Base-by-base conservation (phyloP, 2,329 filamentous ascomycete species). In the Neonectria sp. region DNA sequence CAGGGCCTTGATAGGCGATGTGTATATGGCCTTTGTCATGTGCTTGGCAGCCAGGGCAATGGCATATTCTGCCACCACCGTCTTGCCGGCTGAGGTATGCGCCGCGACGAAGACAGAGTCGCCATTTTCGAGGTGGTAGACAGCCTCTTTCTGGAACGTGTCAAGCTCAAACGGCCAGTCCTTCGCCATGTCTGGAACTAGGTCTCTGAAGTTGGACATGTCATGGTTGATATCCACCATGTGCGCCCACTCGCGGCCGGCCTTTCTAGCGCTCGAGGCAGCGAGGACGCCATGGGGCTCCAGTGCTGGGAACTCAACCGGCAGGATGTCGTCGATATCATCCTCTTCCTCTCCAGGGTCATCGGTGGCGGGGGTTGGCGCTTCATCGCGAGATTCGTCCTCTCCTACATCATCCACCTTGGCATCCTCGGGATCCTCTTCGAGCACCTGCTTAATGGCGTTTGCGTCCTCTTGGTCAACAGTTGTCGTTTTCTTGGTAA, bases 21-120 rank as follows among this genome's bases (percentile, higher is more conserved):
- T 99, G 80, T 99, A 99, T 71, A 99, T 99, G 25, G 96, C 95
- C 80, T 99, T 99, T 9, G 96, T 99, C 95, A 98, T 98, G 79
- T 99, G 96, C 78, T 95, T 97, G n/a, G 94, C 92, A 33, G 96
- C 96, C 65, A 99, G 85, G 7, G 96, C 95, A 79, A 99, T 98
- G 55, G 95, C 96, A 81, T 99, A 99, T 79, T 99, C 96, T 31
- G 96, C 96, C 15, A 99, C 96, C 0, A 98, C 96, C 1, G 96
- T 99, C 84, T 99, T 99, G 63, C 96, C 96, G 25, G 96, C 96
- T 37, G 96, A 99, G 0, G 96, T 99, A 79, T 99, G 96, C 0
- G 96, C 96, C 11, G 96, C 96, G 57, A 99, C 96, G 76, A 99
- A 99, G 29, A 99, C 96, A 0, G 95, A 98, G 78, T 99, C 96